These are phyloP conservation scores for Colletotrichum brevisporum DNA, from an alignment of 2,329 filamentous ascomycete species.

Conservation along the genomic window DNA sequence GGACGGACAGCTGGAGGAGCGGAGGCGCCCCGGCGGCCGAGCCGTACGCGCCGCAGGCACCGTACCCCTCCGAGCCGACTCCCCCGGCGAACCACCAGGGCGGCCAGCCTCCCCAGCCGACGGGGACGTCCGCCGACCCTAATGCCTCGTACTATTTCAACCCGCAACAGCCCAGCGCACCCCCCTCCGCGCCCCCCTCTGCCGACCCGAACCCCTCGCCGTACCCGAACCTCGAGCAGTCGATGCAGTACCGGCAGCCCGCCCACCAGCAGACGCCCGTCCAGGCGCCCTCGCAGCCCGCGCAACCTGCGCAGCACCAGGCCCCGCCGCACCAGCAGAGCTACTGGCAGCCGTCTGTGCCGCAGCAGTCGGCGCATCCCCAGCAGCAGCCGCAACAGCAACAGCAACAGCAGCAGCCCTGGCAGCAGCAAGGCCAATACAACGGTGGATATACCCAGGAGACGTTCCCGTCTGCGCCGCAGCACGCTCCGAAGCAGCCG, in stretches of 20 bases:
- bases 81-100: slow-evolving; percentile 46
- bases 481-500: slow-evolving; percentile 71
- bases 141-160: slow-evolving; percentile 72
- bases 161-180: slow-evolving; percentile 51
- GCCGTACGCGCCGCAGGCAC: slow-evolving; percentile 54
- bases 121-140: slow-evolving; percentile 59
- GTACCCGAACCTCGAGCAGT: slow-evolving; percentile 67
- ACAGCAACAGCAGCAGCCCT: slow-evolving; percentile 46
- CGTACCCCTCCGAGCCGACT: slow-evolving; percentile 51
- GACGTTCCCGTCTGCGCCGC: slow-evolving; percentile 75
- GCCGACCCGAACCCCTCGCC: slow-evolving; percentile 63
- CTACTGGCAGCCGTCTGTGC: slow-evolving; percentile 54
- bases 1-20: slow-evolving; percentile 66
- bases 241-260: slow-evolving; percentile 60
- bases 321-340: slow-evolving; percentile 44
- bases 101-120: slow-evolving; percentile 45
- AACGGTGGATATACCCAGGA: slow-evolving; percentile 68
- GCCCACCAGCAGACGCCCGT: slow-evolving; percentile 46
- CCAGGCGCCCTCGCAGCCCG: slow-evolving; percentile 52
- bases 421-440: slow-evolving; percentile 45
- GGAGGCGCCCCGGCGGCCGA: slow-evolving; percentile 39
- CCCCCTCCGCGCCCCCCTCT: slow-evolving; percentile 49
- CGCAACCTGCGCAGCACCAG: slow-evolving; percentile 50
- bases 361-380: slow-evolving; percentile 46
- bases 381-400: slow-evolving; percentile 48